A percentile compares a stretch with the other conserved stretches of the same genome.
Conservation (phyloP, 495 filamentous ascomycete species). For the Penicillium macrosclerotiorum region DNA sequence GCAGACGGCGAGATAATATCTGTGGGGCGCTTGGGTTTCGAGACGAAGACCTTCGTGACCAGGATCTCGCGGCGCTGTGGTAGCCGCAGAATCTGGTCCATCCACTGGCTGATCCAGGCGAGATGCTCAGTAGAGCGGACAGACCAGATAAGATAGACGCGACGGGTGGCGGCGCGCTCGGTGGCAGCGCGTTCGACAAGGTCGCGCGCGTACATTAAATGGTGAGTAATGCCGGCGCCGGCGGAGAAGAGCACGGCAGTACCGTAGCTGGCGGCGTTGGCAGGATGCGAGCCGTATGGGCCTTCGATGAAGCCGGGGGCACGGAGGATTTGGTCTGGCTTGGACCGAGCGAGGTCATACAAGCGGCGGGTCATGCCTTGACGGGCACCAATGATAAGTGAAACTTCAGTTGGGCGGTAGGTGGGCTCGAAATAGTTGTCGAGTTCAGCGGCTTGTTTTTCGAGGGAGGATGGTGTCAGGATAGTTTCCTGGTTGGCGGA, state of each 20-base stretch:
- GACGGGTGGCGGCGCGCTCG: slow-evolving; percentile 70
- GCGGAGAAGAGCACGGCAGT: slow-evolving; percentile 84
- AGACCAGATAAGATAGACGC: slow-evolving; percentile 84
- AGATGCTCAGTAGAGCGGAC: slow-evolving; percentile 86
- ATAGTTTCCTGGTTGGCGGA: slow-evolving; percentile 1
- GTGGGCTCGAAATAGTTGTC: slow-evolving; percentile 19
- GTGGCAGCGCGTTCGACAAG: slow-evolving; percentile 67
- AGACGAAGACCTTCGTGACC: slow-evolving; percentile 84
- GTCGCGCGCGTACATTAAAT: slow-evolving; percentile 73
- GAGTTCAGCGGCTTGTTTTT: slow-evolving; percentile 42
- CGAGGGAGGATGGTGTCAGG: slow-evolving; percentile 26
- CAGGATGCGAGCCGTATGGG: slow-evolving; percentile 70
- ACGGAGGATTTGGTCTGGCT: slow-evolving; percentile 56
- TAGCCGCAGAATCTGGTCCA: slow-evolving; percentile 89
- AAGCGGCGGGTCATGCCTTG: slow-evolving; percentile 81
- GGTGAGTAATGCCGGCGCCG: slow-evolving; percentile 87
- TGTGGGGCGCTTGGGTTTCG: slow-evolving; percentile 56
- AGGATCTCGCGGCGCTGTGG: slow-evolving; percentile 79
- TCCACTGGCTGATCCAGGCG: slow-evolving; percentile 91
- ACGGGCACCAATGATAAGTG: slow-evolving; percentile 73
- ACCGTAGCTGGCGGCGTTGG: slow-evolving; percentile 72
- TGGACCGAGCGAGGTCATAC: slow-evolving; percentile 62
- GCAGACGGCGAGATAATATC: slow-evolving; percentile 80
- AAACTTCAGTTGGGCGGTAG: slow-evolving; percentile 56
- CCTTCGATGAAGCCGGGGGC: slow-evolving; percentile 73